These are phyloP conservation scores for Dioszegia hungarica DNA, from an alignment of 768 basidiomycete genomes.

Conservation along the genomic window DNA sequence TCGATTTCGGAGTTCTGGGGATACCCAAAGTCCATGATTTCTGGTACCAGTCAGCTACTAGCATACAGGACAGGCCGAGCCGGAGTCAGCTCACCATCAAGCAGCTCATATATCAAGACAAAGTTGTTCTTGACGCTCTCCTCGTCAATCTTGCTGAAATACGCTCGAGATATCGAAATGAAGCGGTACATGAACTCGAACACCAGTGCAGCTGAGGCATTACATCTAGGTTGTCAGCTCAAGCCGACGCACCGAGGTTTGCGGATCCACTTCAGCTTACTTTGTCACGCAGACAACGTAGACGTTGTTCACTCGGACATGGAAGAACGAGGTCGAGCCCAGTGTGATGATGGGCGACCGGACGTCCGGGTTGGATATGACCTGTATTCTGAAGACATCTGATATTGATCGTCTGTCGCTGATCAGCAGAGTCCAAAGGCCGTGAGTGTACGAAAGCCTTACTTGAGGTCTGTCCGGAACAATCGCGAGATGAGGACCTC, in stretches of 20 bases:
- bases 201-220: constrained; percentile 93
- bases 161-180: constrained; percentile 86
- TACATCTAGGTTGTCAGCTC: constrained; percentile 59
- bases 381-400: constrained; percentile 97
- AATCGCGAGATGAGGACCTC: constrained; percentile 96
- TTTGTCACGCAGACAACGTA: constrained; percentile 95
- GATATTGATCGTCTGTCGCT: constrained; percentile 78
- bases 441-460: constrained; percentile 36
- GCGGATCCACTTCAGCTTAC: constrained; percentile 52
- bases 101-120: constrained; percentile 93
- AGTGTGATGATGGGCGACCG: constrained; percentile 95
- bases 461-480: constrained; percentile 97
- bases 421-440: not conserved
- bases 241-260: not conserved
- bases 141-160: constrained; percentile 98
- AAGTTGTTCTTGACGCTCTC: constrained; percentile 99
- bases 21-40: constrained; percentile 98
- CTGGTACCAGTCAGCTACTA: constrained; percentile 50
- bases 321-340: constrained; percentile 98
- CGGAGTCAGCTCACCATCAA: constrained; percentile 66
- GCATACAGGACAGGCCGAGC: not conserved
- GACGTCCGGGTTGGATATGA: constrained; percentile 94
- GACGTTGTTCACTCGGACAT: constrained; percentile 89
- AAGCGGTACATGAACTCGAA: constrained; percentile 98
- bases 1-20: constrained; percentile 99